A percentile compares a stretch with the other conserved stretches of the same genome.
phyloP scores from a whole-genome alignment of 2,329 filamentous ascomycete species.

The Bipolaris victoriae region DNA sequence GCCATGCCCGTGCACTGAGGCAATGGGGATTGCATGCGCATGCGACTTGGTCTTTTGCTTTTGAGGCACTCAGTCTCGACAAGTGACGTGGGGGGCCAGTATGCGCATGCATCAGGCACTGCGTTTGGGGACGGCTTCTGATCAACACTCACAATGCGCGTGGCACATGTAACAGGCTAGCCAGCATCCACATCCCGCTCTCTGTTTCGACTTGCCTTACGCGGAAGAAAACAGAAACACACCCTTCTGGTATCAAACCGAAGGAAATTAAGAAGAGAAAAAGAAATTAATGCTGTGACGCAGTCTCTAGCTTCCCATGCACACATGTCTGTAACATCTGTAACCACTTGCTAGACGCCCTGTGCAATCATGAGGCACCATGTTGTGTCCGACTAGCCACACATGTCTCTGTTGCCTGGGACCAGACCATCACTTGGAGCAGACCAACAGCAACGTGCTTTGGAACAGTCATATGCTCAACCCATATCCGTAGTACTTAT shows the following conservation, averaged over 20 bases:
- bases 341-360: no score
- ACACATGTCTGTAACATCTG: no score
- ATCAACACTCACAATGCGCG: not conserved
- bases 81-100: not conserved
- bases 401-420: no score
- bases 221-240: not conserved
- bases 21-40: not conserved
- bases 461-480: no score
- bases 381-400: no score
- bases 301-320: no score
- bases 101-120: not conserved
- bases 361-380: no score
- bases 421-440: no score
- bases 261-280: not conserved
- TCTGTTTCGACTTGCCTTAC: not conserved
- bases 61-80: not conserved
- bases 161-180: conserved; percentile 5
- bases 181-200: not conserved
- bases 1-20: not conserved
- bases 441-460: no score
- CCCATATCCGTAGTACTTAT: not conserved
- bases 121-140: not conserved
- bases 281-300: not conserved
- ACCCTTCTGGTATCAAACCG: no score
- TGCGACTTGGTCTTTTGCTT: not conserved